phyloP scores from a whole-genome alignment of 1,284 basidiomycete genomes.

The Puccinia horiana region DNA sequence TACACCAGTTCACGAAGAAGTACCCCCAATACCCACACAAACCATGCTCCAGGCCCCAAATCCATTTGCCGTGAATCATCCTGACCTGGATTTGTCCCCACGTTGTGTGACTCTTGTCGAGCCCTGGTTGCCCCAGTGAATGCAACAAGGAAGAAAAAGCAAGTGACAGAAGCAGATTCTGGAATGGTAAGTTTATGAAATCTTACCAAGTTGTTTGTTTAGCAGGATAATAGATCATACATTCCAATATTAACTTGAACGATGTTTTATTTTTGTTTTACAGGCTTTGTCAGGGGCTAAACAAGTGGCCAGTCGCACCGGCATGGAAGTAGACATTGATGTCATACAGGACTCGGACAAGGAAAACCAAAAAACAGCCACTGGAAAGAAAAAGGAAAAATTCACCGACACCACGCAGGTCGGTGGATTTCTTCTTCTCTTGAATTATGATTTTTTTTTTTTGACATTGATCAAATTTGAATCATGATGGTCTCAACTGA shows the following conservation, averaged over 20 bases:
- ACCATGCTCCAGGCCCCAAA: not conserved
- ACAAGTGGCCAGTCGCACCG: not conserved
- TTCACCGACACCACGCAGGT: not conserved
- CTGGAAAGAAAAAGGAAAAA: conserved; percentile 6
- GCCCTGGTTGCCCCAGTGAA: not conserved
- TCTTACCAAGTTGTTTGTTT: no score
- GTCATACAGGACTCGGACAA: not conserved
- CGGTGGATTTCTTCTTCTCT: not conserved
- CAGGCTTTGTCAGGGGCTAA: not conserved
- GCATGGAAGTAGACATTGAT: not conserved
- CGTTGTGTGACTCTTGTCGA: not conserved
- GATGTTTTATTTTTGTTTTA: not conserved
- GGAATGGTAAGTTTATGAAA: no score
- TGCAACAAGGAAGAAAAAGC: not conserved
- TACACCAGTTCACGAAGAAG: not conserved
- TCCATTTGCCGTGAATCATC: not conserved
- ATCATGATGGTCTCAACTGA: not conserved
- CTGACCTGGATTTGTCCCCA: not conserved
- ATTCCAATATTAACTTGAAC: not conserved
- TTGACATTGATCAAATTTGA: not conserved
- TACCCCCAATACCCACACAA: not conserved
- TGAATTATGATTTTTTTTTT: not conserved
- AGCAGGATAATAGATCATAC: no score
- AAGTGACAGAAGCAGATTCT: not conserved
- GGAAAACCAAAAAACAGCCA: not conserved